Conservation (phyloP, 352 stramenopile genomes). For the Globisporangium spinosum region DNA sequence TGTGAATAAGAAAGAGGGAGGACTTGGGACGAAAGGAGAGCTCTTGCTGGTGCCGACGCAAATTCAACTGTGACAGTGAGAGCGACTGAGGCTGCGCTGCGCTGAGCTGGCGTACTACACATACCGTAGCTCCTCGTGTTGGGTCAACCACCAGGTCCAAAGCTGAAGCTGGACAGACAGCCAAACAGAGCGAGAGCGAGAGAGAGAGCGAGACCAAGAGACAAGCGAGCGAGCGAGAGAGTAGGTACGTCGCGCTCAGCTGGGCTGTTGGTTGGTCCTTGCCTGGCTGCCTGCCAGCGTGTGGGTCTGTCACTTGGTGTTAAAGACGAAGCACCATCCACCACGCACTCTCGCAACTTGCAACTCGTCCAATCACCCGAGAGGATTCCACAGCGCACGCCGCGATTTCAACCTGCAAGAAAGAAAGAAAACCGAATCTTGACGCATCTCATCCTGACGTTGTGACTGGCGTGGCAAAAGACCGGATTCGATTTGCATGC, state of each 20-base stretch:
- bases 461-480: background rate
- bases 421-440: background rate
- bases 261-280: background rate
- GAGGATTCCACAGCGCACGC: background rate
- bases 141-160: background rate
- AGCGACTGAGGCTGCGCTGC: background rate
- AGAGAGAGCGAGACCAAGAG: too few species aligned
- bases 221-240: background rate
- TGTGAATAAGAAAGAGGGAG: background rate
- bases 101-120: background rate
- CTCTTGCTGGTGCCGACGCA: background rate
- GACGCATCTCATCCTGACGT: background rate
- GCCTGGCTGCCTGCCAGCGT: background rate
- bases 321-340: background rate
- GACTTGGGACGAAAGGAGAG: background rate
- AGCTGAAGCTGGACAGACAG: background rate
- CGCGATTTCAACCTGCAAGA: background rate
- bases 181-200: background rate
- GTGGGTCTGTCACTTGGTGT: background rate
- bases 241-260: background rate
- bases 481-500: background rate
- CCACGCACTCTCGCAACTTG: too few species aligned
- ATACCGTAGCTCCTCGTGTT: background rate
- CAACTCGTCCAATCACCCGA: background rate
- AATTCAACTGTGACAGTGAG: conserved; percentile 15